A percentile compares a stretch with the other conserved stretches of the same genome.
phyloP scores from a whole-genome alignment of 306 rosid species.

The Cotoneaster glaucophyllus region DNA sequence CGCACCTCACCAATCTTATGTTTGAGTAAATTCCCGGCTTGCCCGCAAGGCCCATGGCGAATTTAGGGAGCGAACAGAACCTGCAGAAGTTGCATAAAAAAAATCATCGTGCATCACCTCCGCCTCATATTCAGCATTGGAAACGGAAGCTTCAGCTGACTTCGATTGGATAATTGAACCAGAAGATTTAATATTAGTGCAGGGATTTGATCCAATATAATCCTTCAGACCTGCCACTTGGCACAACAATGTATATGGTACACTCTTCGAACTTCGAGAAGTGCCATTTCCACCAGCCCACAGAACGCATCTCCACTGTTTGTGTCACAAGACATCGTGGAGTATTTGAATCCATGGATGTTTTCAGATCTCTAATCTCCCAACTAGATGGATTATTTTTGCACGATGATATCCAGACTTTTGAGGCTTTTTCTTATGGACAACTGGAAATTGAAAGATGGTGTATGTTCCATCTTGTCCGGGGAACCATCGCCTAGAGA shows the following conservation, averaged over 20 bases:
- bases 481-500: constrained; percentile 90
- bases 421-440: constrained; percentile 70
- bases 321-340: constrained; percentile 74
- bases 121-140: constrained; percentile 40
- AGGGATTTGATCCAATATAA: constrained; percentile 85
- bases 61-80: too few species aligned
- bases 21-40: too few species aligned
- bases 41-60: too few species aligned
- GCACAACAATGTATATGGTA: constrained; percentile 74
- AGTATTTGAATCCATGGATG: constrained; percentile 49
- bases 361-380: constrained; percentile 76
- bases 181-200: constrained; percentile 35
- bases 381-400: constrained; percentile 84
- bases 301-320: constrained; percentile 69
- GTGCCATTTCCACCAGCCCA: constrained; percentile 64
- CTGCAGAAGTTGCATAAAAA: constrained; percentile 68
- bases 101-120: constrained; percentile 57
- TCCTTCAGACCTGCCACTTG: constrained; percentile 97
- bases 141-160: constrained; percentile 30
- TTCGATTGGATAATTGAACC: constrained; percentile 41
- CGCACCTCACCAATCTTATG: too few species aligned
- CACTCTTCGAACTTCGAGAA: constrained; percentile 70
- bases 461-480: constrained; percentile 92
- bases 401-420: constrained; percentile 72
- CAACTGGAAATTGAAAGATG: constrained; percentile 76